phyloP scores from a whole-genome alignment of 2,329 filamentous ascomycete species.

The Ophiostoma australiae region DNA sequence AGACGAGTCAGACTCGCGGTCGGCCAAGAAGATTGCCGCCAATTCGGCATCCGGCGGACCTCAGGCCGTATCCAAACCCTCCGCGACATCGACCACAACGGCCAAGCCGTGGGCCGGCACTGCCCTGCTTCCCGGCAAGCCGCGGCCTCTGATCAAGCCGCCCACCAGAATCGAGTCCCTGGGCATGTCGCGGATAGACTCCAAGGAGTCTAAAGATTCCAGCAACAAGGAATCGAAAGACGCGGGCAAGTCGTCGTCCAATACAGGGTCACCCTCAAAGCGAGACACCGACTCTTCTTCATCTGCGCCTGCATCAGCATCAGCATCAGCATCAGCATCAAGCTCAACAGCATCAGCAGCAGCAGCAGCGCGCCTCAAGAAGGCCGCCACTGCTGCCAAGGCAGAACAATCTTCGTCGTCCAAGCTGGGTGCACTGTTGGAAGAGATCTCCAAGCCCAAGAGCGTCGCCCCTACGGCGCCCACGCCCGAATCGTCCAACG shows the following conservation, averaged over 20 bases:
- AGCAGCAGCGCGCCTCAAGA: constrained; percentile 30
- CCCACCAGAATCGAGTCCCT: constrained; percentile 20
- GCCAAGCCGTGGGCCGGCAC: constrained; percentile 33
- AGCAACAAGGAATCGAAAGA: constrained; percentile 12
- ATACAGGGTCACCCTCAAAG: constrained; percentile 16
- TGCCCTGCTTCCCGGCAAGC: constrained; percentile 44
- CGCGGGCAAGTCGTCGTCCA: constrained; percentile 3
- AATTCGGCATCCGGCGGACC: constrained; percentile 31
- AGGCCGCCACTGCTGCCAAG: constrained; percentile 29
- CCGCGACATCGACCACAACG: constrained; percentile 31
- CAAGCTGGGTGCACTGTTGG: constrained; percentile 51
- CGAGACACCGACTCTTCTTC: neutral
- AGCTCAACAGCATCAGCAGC: neutral
- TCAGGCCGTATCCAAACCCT: constrained; percentile 25
- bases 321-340: neutral
- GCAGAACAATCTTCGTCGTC: constrained; percentile 36
- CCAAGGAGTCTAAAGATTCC: constrained; percentile 13
- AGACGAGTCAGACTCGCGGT: constrained; percentile 38
- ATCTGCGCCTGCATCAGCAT: neutral
- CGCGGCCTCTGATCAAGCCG: constrained; percentile 42
- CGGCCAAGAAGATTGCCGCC: constrained; percentile 38
- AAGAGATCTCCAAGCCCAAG: constrained; percentile 48
- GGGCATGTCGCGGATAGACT: constrained; percentile 1
- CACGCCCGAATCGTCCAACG: constrained; percentile 38
- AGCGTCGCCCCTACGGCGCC: constrained; percentile 41